Conservation (phyloP, 192 early-diverging fungal genomes). For the Umbelopsis isabellina region DNA sequence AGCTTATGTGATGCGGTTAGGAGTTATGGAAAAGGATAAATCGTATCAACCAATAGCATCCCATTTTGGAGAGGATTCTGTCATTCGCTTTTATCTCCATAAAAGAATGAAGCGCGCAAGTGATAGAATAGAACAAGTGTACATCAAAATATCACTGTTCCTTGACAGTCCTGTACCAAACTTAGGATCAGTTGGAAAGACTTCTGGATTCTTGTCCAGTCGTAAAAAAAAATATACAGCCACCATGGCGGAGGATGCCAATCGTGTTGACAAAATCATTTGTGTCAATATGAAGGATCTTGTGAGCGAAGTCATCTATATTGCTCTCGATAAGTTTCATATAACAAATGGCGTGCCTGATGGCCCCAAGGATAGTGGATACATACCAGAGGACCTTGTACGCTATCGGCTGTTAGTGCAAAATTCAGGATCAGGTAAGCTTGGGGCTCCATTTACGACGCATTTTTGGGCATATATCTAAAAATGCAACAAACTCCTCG, state of each 20-base stretch:
- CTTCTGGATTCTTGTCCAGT: not conserved
- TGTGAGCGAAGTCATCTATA: constrained; percentile 48
- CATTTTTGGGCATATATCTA: too few species aligned
- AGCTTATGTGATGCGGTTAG: not conserved
- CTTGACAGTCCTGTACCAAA: constrained; percentile 22
- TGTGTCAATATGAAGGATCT: constrained; percentile 43
- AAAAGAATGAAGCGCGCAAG: constrained; percentile 41
- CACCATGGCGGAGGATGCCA: constrained; percentile 11
- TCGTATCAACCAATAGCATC: not conserved
- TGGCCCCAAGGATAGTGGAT: constrained; percentile 1
- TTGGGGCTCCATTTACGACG: not conserved
- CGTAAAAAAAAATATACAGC: constrained; percentile 5
- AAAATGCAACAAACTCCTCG: too few species aligned
- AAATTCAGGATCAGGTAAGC: constrained; percentile 11
- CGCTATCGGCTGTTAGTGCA: not conserved
- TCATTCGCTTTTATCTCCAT: constrained; percentile 52
- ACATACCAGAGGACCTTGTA: constrained; percentile 8
- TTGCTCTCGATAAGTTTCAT: constrained; percentile 49
- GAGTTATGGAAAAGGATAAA: constrained; percentile 5
- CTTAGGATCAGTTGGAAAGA: not conserved
- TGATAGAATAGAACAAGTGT: constrained; percentile 31
- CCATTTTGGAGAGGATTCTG: constrained; percentile 35
- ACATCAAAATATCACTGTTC: constrained; percentile 41
- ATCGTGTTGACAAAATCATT: constrained; percentile 43
- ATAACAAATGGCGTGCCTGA: constrained; percentile 38